These are phyloP conservation scores for Yarrowia galli DNA, from an alignment of 1,139 yeast genomes.

Conservation along the genomic window DNA sequence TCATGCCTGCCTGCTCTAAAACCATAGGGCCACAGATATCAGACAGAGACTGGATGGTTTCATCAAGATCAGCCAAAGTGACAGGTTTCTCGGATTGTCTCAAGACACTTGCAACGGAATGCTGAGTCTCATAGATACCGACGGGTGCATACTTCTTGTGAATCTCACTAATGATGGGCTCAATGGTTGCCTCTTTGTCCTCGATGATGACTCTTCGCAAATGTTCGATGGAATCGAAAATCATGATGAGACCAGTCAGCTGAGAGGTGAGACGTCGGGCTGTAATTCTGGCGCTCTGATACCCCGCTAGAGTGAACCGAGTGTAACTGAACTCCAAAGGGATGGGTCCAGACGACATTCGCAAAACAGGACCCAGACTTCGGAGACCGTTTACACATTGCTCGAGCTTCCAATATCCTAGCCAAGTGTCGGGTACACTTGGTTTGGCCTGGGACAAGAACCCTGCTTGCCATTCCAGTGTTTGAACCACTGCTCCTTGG, in stretches of 20 bases:
- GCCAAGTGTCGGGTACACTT: background rate
- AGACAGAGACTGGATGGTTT: background rate
- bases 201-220: slow-evolving; percentile 4
- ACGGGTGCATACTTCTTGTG: slow-evolving; percentile 24
- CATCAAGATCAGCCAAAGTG: slow-evolving; percentile 15
- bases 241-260: slow-evolving; percentile 12
- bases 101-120: slow-evolving; percentile 2
- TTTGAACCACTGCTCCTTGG: background rate
- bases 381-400: background rate
- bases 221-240: slow-evolving; percentile 20
- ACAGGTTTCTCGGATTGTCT: slow-evolving; percentile 19
- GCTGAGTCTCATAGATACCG: slow-evolving; percentile 28
- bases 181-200: background rate
- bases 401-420: slow-evolving; percentile 17
- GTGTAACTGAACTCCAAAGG: slow-evolving; percentile 23
- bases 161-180: slow-evolving; percentile 16
- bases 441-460: slow-evolving; percentile 16
- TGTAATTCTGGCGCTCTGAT: background rate
- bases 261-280: slow-evolving; percentile 15
- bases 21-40: slow-evolving; percentile 16
- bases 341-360: background rate
- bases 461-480: slow-evolving; percentile 5
- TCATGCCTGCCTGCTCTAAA: slow-evolving; percentile 3
- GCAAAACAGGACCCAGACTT: slow-evolving; percentile 9
- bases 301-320: slow-evolving; percentile 1